Base-by-base conservation (phyloP, 768 basidiomycete species). In the Leccinum olivaceopallidum region DNA sequence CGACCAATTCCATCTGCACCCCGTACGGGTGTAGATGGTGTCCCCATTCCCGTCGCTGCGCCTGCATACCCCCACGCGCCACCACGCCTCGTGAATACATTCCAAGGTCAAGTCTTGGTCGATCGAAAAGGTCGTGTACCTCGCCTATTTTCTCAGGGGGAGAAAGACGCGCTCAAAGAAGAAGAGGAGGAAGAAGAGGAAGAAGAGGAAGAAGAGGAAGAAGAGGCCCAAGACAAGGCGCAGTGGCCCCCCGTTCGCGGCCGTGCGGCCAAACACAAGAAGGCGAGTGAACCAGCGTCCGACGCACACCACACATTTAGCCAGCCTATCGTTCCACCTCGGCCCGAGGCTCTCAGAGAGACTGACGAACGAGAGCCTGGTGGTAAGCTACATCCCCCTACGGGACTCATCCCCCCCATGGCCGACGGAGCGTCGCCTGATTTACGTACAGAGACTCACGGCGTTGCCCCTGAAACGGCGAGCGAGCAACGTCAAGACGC, bases 81-180 rank as follows among this genome's bases (percentile, higher is more conserved):
- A 3, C 70, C 71, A 2, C 71, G 65, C 9, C 3, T 69, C 8
- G 69, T 65, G 20, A 37, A 70, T 5, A 63, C 60, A 4, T 4
- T 72, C 2, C 59, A 50, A 4, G 65, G 70, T 0, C 60, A 61
- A 42, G 63, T 67, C 3, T 50, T 72, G 48, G 71, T 69, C 6
- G 62, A 69, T 48, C 59, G 49, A 53, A 60, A 50, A 6, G 69
- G 67, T 3, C 61, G 52, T 30, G 57, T 64, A 3, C 70, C 67
- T 3, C 61, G 59, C 8, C 5, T 50, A 12, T 5, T 62, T 49
- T 26, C 49, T 56, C 42, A 1, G 3, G 34, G 24, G 3, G 57
- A 44, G 7, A 24, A 48, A 22, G 44, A 30, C 0, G 32, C 0
- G 0, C 12, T 20, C n/a, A 36, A 58, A 34, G 56, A 56, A 10